Base-by-base conservation (phyloP, 2,329 filamentous ascomycete genomes). In the Apiospora phragmitis region DNA sequence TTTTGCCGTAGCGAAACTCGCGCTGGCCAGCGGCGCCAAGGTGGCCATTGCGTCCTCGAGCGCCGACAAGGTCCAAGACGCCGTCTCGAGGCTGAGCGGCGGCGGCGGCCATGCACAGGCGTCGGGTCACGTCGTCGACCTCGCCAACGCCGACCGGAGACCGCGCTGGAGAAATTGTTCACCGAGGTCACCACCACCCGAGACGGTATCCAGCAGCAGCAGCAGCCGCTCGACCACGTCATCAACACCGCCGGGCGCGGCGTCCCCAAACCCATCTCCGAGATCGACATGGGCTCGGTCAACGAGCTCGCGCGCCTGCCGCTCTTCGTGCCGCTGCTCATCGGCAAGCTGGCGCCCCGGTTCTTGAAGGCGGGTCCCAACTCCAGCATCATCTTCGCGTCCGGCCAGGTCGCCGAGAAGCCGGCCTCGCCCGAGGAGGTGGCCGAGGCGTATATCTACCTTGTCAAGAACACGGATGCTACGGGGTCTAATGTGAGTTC, bases 11-110 rank as follows among this genome's bases (percentile, higher is more conserved):
- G 90, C 90, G 68, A 86, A 91, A 81, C 87, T 85, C 2, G 81
- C 83, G 18, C 77, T 91, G 55, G 86, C 87, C 69, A 81, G 86
- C 70, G 88, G 88, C 43, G 87, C 86, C 49, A 78, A 77, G n/a
- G 86, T 92, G 21, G 85, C 83, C 65, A 85, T 93, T 75, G 86
- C 88, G n/a, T 90, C 87, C 3, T 91, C 89, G 3, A 87, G 85
- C 69, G 78, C 82, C 12, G 69, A 79, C 41, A 86, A 86, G 65
- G 78, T 92, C 47, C 75, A 84, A 42, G 75, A 77, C 0, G 85
- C 88, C 14, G 77, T 90, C 70, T 73, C 76, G 1, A 76, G 78
- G 29, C 82, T 91, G 65, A 71, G 82, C 68, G 85, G 87, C 76
- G 83, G 74, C 1, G 71, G 74, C 11, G 70, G 77, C 4, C 72